Conservation (phyloP, 306 rosid species). For the Vigna reflexopilosa region DNA sequence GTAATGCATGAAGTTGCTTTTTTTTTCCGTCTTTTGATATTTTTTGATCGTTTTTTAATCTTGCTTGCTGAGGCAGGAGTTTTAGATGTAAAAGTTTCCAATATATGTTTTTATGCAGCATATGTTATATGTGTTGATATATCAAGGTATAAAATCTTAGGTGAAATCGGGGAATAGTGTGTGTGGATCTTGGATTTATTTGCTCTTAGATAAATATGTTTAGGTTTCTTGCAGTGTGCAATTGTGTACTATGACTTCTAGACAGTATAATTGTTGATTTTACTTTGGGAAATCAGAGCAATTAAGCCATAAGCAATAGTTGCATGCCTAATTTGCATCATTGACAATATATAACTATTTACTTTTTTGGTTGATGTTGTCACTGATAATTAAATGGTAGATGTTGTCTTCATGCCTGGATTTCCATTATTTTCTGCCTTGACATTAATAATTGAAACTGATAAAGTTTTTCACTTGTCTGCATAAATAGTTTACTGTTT, state of each 20-base stretch:
- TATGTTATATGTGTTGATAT: not conserved
- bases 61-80: not conserved
- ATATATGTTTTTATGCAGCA: not conserved
- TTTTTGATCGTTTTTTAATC: not conserved
- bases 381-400: not conserved
- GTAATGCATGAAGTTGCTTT: not conserved
- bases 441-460: not conserved
- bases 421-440: slow-evolving; percentile 17
- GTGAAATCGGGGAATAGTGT: not conserved
- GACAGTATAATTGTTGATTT: slow-evolving; percentile 3
- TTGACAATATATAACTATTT: not conserved
- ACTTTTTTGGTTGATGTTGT: not conserved
- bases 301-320: slow-evolving; percentile 6
- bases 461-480: slow-evolving; percentile 20
- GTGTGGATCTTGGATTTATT: not conserved
- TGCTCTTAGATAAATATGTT: not conserved
- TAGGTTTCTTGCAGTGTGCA: not conserved
- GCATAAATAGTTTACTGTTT: not conserved
- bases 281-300: not conserved
- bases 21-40: not conserved
- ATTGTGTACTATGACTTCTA: slow-evolving; percentile 1
- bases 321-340: slow-evolving; percentile 13
- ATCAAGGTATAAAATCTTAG: not conserved
- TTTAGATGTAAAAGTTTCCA: not conserved
- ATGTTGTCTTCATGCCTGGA: not conserved